These are phyloP conservation scores for Kodamaea sp. DNA, from an alignment of 1,139 yeast species.

Conservation along the genomic window DNA sequence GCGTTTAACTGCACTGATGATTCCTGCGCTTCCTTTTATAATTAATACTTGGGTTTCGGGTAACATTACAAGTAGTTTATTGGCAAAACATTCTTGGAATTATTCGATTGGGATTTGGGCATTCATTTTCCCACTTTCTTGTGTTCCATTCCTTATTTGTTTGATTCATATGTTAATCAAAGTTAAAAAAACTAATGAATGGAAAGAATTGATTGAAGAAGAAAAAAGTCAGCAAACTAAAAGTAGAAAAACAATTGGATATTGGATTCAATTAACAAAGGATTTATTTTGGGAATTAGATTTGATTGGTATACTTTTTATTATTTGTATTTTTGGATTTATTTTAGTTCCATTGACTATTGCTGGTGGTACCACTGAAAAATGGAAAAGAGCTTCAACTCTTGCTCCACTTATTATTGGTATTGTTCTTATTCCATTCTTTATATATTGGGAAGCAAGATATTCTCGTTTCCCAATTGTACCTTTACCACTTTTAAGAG, in stretches of 20 bases:
- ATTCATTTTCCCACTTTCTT: conserved; percentile 61
- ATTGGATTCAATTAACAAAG: conserved; percentile 2
- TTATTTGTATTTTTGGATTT: conserved; percentile 52
- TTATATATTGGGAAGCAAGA: conserved; percentile 52
- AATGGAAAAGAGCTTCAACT: conserved; percentile 51
- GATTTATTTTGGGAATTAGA: conserved; percentile 51
- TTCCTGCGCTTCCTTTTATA: conserved; percentile 67
- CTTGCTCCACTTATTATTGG: conserved; percentile 69
- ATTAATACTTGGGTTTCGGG: conserved; percentile 79
- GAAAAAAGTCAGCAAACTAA: conserved; percentile 14
- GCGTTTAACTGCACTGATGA: conserved; percentile 60
- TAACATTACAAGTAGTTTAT: conserved; percentile 33
- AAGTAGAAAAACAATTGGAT: conserved; percentile 1
- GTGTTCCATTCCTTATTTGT: conserved; percentile 55
- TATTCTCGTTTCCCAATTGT: conserved; percentile 52
- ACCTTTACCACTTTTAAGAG: conserved; percentile 54
- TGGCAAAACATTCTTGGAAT: conserved; percentile 47
- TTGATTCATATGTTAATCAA: conserved; percentile 52
- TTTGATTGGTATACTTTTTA: conserved; percentile 47
- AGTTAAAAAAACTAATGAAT: conserved; percentile 52
- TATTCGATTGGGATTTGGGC: conserved; percentile 84
- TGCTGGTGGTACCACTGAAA: conserved; percentile 54
- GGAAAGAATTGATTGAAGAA: conserved; percentile 27
- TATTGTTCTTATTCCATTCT: conserved; percentile 50
- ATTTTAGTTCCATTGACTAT: conserved; percentile 49